Evolutionary conservation across 2,329 filamentous ascomycete genomes (phyloP), one percentile per base, ranked within the genome.

Genomic region (Penicillium glabrum): DNA sequence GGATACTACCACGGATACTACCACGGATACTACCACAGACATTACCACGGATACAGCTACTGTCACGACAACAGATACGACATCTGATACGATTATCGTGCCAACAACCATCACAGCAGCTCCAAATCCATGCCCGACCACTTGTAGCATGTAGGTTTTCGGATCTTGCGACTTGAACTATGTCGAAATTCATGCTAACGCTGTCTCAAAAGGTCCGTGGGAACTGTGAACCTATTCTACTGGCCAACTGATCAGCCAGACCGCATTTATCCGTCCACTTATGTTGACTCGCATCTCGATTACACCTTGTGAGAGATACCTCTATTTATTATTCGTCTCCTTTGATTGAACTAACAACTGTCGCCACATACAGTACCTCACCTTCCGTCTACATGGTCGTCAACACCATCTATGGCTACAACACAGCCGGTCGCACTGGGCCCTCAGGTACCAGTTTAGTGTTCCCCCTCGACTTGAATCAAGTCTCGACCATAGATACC

Each of bases 351-450:
- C 48, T 51, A 41, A 51, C 13, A 24, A 33, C 19, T 27, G 3
- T 7, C 23, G 10, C 26, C 31, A 33, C 3, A 29, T n/a, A 29
- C 16, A 61, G 59, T 44, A 59, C 56, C 39, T 61, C 59, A 7
- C 59, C 59, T 19, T 61, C 59, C 4, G 59, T 61, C 13, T 61
- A 61, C n/a, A 61, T 61, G 59, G 41, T 61, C 16, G 24, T 61
- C 39, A 44, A 61, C 48, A 57, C 51, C 19, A 48, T 61, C 5
- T 61, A 59, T 35, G 59, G 59, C 10, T 57, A 56, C 43, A 61
- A 61, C 26, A 59, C 59, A 13, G 59, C 59, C 16, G 59, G 59
- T 51, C 53, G 44, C 26, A 23, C 44, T 23, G 59, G 59, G 13
- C 59, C 59, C 9, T 61, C 59, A n/a, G 59, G 59, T 33, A 61